Evolutionary conservation across 495 filamentous ascomycete species (phyloP), one percentile per base, ranked within the genome.

Genomic region (Venustampulla echinocandica): DNA sequence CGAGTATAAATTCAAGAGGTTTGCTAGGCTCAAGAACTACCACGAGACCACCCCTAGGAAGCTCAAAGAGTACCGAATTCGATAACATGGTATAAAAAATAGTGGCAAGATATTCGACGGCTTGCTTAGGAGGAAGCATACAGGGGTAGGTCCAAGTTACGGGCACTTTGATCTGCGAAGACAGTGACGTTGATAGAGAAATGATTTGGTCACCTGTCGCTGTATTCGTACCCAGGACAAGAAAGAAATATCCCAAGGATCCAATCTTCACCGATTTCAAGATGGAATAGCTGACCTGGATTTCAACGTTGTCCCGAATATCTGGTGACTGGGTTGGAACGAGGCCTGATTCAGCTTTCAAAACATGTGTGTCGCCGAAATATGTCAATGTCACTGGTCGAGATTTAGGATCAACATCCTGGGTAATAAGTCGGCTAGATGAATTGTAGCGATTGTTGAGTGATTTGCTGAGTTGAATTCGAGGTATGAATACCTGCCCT

Each of bases 401-500:
- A 6, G 6, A 7, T 30, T 6, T 7, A 30, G 27, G 6, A 13
- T 30, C 7, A 30, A 30, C 27, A 7, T 13, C 13, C 13, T 6
- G 7, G 13, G 27, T 7, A 15, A 41, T 42, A 6, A 6, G 11
- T 5, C 35, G 28, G 15, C 21, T 34, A 1, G 9, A 10, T 4
- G 45, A 24, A 30, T 49, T 49, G 7, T 33, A 34, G 13, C 46
- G 37, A 13, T 42, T 19, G 30, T 49, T 49, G 3, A 7, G 7
- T 10, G 47, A 9, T 4, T 5, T 9, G 4, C 43, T 17, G 2
- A 13, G 37, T 4, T 19, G 9, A 10, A 49, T 6, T 9, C 46
- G 38, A 21, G 46, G 37, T 3, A 49, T 19, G 14, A 22, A 23
- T 17, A 43, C 17, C 18, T 24, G 22, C 5, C 39, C 46, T 10